Conservation (phyloP, 2,329 filamentous ascomycete species). For the Bipolaris oryzae region DNA sequence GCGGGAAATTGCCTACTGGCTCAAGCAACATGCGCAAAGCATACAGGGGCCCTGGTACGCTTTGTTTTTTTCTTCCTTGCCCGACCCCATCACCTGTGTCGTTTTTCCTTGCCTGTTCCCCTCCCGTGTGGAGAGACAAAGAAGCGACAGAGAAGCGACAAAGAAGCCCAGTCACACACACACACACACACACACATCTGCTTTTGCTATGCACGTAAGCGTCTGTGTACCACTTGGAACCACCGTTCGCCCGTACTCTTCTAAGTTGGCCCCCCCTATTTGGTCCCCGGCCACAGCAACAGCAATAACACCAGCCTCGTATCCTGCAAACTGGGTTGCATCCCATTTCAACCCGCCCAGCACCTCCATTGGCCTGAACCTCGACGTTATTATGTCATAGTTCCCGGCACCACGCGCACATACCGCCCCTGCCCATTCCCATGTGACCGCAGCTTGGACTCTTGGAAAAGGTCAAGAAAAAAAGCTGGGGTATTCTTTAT, state of each 20-base stretch:
- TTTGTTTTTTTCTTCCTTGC: neutral
- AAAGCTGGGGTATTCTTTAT: slow-evolving; percentile 15
- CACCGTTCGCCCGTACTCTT: neutral
- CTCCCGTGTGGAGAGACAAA: neutral
- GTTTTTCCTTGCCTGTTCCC: neutral
- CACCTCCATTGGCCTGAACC: neutral
- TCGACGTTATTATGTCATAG: slow-evolving; percentile 8
- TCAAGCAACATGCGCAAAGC: neutral
- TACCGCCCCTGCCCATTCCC: neutral
- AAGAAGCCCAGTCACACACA: neutral
- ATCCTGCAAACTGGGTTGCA: neutral
- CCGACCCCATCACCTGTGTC: neutral
- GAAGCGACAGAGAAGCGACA: no score
- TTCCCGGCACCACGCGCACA: neutral
- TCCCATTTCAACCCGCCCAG: neutral
- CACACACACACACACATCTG: neutral
- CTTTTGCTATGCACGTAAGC: neutral
- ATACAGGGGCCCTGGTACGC: neutral
- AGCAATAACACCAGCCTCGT: neutral
- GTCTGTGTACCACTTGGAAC: neutral
- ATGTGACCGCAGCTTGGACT: neutral
- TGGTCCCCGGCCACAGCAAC: neutral
- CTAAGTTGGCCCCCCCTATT: neutral
- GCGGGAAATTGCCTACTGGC: slow-evolving; percentile 5
- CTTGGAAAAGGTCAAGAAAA: neutral